Conservation (phyloP, 202 grass and related monocot species). For the Zizania palustris region DNA sequence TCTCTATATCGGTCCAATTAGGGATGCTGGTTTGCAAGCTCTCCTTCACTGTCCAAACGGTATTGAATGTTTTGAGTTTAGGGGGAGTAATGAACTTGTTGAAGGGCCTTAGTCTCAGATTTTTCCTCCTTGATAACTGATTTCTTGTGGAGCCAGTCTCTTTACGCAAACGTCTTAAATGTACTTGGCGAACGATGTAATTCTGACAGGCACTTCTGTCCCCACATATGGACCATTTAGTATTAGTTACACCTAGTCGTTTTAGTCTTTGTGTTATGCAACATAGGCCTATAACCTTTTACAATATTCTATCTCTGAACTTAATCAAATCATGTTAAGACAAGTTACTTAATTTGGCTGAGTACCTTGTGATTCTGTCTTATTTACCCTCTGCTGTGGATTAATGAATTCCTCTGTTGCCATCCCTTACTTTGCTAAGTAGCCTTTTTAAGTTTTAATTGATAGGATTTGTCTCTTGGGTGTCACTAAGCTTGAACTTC, state of each 20-base stretch:
- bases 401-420: neutral
- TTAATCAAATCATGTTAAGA: neutral
- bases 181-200: slow-evolving; percentile 10
- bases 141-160: neutral
- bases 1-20: neutral
- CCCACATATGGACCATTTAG: neutral
- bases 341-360: slow-evolving; percentile 3
- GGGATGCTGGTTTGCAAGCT: neutral
- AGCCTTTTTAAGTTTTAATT: neutral
- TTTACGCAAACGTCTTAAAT: neutral
- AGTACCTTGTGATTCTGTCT: neutral
- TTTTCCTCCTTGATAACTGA: neutral
- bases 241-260: slow-evolving; percentile 12
- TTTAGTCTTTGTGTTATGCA: neutral
- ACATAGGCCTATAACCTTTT: neutral
- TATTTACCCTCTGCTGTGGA: neutral
- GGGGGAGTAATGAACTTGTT: neutral
- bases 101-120: neutral
- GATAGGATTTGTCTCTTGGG: neutral
- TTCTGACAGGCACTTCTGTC: neutral
- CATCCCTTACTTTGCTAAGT: neutral
- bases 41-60: neutral
- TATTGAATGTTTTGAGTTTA: neutral
- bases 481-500: slow-evolving; percentile 2
- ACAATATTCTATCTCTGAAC: slow-evolving; percentile 9